Percentiles rank a stretch among this genome's conserved stretches.
phyloP scores from a whole-genome alignment of 768 basidiomycete genomes.

The Lactarius vividus region DNA sequence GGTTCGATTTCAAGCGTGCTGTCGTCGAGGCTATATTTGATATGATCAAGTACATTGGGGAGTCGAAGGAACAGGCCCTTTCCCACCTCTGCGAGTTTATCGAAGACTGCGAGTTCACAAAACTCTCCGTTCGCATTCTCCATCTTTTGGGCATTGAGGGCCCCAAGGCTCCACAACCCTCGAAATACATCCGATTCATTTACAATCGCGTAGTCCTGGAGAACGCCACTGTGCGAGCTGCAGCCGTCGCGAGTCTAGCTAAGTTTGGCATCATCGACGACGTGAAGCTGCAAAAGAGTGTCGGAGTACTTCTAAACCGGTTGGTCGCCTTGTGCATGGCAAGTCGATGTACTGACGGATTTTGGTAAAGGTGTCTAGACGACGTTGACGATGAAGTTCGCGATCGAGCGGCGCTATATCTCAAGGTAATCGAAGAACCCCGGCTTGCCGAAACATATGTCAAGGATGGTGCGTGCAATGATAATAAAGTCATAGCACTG shows the following conservation, averaged over 20 bases:
- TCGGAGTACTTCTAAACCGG: slow-evolving; percentile 84
- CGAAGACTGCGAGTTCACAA: slow-evolving; percentile 99
- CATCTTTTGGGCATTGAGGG: slow-evolving; percentile 95
- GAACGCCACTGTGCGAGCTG: slow-evolving; percentile 96
- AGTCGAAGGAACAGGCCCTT: slow-evolving; percentile 95
- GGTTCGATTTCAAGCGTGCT: slow-evolving; percentile 98
- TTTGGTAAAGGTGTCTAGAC: slow-evolving; percentile 73
- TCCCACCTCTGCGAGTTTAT: slow-evolving; percentile 99
- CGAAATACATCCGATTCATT: slow-evolving; percentile 98
- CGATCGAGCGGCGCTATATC: slow-evolving; percentile 94
- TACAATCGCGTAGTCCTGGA: slow-evolving; percentile 99
- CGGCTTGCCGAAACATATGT: slow-evolving; percentile 82
- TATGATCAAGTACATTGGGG: slow-evolving; percentile 97
- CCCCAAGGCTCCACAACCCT: slow-evolving; percentile 92
- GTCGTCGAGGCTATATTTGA: slow-evolving; percentile 99
- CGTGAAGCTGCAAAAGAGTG: slow-evolving; percentile 72
- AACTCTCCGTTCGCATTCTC: slow-evolving; percentile 94
- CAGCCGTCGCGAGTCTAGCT: slow-evolving; percentile 90
- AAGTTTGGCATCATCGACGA: slow-evolving; percentile 94
- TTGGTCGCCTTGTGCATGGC: slow-evolving; percentile 35
- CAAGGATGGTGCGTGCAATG: slow-evolving; percentile 70
- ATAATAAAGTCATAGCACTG: neutral
- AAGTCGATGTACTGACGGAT: slow-evolving; percentile 15
- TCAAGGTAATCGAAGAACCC: slow-evolving; percentile 78
- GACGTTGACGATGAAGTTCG: slow-evolving; percentile 99